Base-by-base conservation (phyloP, 2,329 filamentous ascomycete genomes). In the Hypoxylon sp. region DNA sequence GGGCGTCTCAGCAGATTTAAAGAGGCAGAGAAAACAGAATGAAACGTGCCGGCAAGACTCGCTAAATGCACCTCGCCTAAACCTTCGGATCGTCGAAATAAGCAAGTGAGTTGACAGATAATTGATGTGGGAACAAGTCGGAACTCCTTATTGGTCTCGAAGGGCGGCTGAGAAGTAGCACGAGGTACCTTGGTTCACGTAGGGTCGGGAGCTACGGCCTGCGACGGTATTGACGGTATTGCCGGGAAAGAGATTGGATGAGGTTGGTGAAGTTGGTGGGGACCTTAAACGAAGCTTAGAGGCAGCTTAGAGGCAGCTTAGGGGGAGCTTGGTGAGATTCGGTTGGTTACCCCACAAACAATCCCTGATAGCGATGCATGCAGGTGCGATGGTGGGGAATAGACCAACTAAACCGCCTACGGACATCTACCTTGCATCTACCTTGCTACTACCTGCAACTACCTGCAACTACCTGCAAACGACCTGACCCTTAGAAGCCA, bases 331-430 rank as follows among this genome's bases (percentile, higher is more conserved):
- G 47, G 59, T 61, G 57, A 69, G 63, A 67, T 64, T 57, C 50
- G 67, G 61, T 70, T 65, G 61, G 61, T 46, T 70, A 70, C 67
- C 67, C 67, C 67, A 70, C 67, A 70, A 67, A 61, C 55, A 48
- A 69, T 69, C 60, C 67, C 53, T 65, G 61, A 25, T 46, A 41
- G 41, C 47, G 59, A 27, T 56, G 45, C 56, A 50, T 61, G 48
- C 54, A 55, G 50, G 37, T 47, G 58, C 32, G 43, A 56, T 55
- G 60, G 65, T 61, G 56, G 61, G 61, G 65, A 61, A 64, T 27
- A 29, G 30, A 21, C 37, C 39, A 45, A 19, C 12, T 32, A 32
- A 9, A n/a, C 39, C 50, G 29, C 7, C 47, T 50, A 41, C 37
- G 37, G 37, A 41, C 37, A 41, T 41, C 37, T 41, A 41, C 37